Conservation (phyloP, 75 land plant genomes). For the Picea sitchensis region DNA sequence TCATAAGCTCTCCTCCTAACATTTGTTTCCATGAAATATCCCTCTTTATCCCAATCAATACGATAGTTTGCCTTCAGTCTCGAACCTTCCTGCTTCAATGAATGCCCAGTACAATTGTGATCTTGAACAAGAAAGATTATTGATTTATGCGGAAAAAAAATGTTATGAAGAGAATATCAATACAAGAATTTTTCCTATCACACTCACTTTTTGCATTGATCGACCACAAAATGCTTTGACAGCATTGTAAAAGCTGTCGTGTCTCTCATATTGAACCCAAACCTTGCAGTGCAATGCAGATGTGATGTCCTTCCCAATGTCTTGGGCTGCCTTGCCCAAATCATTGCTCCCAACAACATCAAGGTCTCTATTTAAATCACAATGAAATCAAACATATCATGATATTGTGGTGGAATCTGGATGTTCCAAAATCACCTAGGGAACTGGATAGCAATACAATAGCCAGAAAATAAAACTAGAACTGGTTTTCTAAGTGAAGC, state of each 20-base stretch:
- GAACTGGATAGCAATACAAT: neutral
- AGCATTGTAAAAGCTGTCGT: conserved; percentile 72
- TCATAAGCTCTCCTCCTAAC: conserved; percentile 2
- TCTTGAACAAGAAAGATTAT: neutral
- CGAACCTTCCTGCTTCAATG: conserved; percentile 71
- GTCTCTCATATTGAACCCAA: conserved; percentile 72
- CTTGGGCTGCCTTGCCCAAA: conserved; percentile 42
- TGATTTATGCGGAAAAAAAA: neutral
- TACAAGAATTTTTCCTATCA: neutral
- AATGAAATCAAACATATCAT: neutral
- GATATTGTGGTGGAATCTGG: neutral
- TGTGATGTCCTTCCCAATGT: conserved; percentile 30
- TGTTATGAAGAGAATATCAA: neutral
- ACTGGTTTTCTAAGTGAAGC: neutral
- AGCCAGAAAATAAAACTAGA: neutral
- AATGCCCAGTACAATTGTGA: neutral
- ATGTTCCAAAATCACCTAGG: neutral
- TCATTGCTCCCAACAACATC: conserved; percentile 72
- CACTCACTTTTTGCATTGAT: conserved; percentile 79
- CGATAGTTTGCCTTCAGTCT: conserved; percentile 72
- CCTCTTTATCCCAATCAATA: conserved; percentile 78
- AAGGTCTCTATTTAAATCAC: conserved; percentile 53
- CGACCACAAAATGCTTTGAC: conserved; percentile 77
- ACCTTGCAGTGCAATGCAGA: conserved; percentile 75
- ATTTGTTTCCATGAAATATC: conserved; percentile 31